A percentile compares a stretch with the other conserved stretches of the same genome.
These are phyloP conservation scores for Hordeum vulgare DNA, from an alignment of 176 grass and related monocot species.

Conservation along the genomic window MorexV3_pseudomolecules_assembly NC_058522.1:458552837-458553336, in stretches of 20 bases:
- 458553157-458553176: constrained; percentile 42
- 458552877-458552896: constrained; percentile 50
- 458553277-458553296: constrained; percentile 63
- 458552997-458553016: constrained; percentile 27
- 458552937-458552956: constrained; percentile 37
- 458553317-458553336: constrained; percentile 61
- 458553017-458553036: constrained; percentile 36
- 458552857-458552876: constrained; percentile 55
- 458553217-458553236: constrained; percentile 39
- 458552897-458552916: constrained; percentile 46
- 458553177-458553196: constrained; percentile 19
- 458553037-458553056: constrained; percentile 62
- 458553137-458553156: constrained; percentile 25
- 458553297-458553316: constrained; percentile 64
- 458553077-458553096: constrained; percentile 39
- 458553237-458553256: constrained; percentile 57
- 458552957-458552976: constrained; percentile 61
- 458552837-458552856: constrained; percentile 41
- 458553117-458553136: constrained; percentile 51
- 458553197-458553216: constrained; percentile 28
- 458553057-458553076: constrained; percentile 29
- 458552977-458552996: constrained; percentile 16
- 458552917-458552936: constrained; percentile 41
- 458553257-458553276: constrained; percentile 67
- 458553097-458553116: constrained; percentile 74